Evolutionary conservation across 2,329 filamentous ascomycete species (phyloP).

Genomic region (Dichotomopilus funicola): DNA sequence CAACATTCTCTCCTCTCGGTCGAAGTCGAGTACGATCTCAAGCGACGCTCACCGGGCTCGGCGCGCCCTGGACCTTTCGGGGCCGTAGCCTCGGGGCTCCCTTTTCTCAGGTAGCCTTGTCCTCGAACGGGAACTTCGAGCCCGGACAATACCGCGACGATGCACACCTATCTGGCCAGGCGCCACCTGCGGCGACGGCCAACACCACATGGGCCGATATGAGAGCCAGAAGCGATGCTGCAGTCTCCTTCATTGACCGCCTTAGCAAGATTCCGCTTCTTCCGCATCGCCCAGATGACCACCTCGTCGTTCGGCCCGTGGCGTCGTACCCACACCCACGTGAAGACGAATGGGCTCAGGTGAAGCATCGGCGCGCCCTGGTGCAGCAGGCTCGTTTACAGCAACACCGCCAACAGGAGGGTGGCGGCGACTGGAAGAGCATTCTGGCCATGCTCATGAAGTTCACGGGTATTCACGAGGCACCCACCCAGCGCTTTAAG

Average conservation of each 20-base stretch:
- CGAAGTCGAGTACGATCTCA: neutral
- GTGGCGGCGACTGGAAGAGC: slow-evolving; percentile 35
- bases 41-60: no score
- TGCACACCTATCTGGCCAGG: no score
- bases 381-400: slow-evolving; percentile 34
- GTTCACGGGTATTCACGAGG: slow-evolving; percentile 27
- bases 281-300: slow-evolving; percentile 14
- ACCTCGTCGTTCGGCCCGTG: slow-evolving; percentile 27
- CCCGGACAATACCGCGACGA: no score
- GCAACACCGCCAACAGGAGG: slow-evolving; percentile 27
- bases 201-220: no score
- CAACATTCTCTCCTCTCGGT: slow-evolving; percentile 19
- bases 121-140: no score
- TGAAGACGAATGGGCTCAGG: slow-evolving; percentile 21
- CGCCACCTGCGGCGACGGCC: no score
- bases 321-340: slow-evolving; percentile 17
- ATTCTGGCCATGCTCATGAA: slow-evolving; percentile 34
- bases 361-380: slow-evolving; percentile 23
- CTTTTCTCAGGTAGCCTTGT: no score
- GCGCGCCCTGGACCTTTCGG: neutral
- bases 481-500: slow-evolving; percentile 19
- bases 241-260: slow-evolving; percentile 19
- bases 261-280: slow-evolving; percentile 21
- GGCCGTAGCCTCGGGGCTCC: neutral
- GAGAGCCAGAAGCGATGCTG: no score